phyloP scores from a whole-genome alignment of 805 yeast genomes.

The Yarrowia phangngaensis region DNA sequence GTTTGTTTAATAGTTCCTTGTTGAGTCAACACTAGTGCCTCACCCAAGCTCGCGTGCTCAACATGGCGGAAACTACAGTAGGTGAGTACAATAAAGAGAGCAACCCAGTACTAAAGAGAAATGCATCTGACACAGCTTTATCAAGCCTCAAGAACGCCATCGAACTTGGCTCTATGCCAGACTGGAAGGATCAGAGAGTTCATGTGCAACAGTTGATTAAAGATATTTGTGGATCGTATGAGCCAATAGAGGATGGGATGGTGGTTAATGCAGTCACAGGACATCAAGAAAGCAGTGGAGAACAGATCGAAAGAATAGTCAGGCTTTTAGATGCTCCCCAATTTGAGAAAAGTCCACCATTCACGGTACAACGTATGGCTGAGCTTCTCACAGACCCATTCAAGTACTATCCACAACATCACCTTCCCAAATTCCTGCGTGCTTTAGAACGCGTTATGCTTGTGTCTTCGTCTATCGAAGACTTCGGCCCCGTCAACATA shows the following conservation, averaged over 20 bases:
- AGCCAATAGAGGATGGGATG: slow-evolving; percentile 3
- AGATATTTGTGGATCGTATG: slow-evolving; percentile 16
- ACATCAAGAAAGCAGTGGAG: slow-evolving; percentile 1
- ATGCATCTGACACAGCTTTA: slow-evolving; percentile 10
- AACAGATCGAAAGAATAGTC: slow-evolving; percentile 5
- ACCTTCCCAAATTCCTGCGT: slow-evolving; percentile 34
- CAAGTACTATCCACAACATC: slow-evolving; percentile 31
- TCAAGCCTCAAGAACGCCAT: slow-evolving; percentile 2
- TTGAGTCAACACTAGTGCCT: too few relatives aligned
- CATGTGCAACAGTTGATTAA: slow-evolving; percentile 15
- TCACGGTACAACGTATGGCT: slow-evolving; percentile 41
- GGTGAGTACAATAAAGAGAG: slow-evolving; percentile 1
- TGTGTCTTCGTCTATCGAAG: slow-evolving; percentile 32
- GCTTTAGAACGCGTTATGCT: slow-evolving; percentile 35
- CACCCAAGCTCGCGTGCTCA: neutral
- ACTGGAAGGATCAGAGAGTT: neutral
- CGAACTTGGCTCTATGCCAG: slow-evolving; percentile 1
- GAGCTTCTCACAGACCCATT: slow-evolving; percentile 38
- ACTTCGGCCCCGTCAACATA: slow-evolving; percentile 27
- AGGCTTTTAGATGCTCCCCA: slow-evolving; percentile 20
- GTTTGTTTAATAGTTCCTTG: too few relatives aligned
- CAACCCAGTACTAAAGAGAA: neutral
- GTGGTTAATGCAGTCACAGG: slow-evolving; percentile 18
- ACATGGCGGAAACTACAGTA: slow-evolving; percentile 6
- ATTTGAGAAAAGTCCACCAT: slow-evolving; percentile 39